These are phyloP conservation scores for Podospora conica DNA, from an alignment of 495 filamentous ascomycete genomes.

Conservation along the genomic window DNA sequence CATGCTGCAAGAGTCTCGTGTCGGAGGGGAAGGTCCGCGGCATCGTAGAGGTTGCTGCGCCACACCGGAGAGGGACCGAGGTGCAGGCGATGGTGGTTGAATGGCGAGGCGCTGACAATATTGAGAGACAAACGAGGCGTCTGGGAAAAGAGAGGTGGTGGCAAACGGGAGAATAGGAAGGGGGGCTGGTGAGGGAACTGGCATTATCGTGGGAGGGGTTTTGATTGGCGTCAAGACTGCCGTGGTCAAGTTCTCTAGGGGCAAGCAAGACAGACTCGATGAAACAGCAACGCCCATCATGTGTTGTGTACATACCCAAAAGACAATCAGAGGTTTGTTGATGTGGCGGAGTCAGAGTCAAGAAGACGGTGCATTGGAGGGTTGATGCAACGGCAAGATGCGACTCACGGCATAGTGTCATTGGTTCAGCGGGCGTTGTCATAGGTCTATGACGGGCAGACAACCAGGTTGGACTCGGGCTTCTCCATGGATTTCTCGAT, in stretches of 20 bases:
- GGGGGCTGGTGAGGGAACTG: neutral
- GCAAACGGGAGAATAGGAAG: neutral
- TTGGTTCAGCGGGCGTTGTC: neutral
- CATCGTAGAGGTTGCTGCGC: neutral
- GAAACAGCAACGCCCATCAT: neutral
- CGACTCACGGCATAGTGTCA: neutral
- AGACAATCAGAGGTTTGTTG: neutral
- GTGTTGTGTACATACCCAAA: neutral
- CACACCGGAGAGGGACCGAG: neutral
- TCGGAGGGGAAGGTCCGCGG: neutral
- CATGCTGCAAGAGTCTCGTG: no score
- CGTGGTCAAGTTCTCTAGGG: neutral
- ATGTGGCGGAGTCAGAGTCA: neutral
- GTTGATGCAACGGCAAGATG: neutral
- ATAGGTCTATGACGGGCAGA: neutral
- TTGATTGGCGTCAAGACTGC: neutral
- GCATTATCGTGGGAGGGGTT: neutral
- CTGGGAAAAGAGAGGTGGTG: neutral
- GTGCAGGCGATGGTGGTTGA: neutral
- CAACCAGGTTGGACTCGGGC: neutral
- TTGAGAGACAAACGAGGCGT: neutral
- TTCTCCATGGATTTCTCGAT: neutral
- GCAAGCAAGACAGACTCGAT: neutral
- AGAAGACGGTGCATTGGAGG: neutral
- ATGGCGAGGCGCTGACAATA: neutral